phyloP scores from a whole-genome alignment of 2,329 filamentous ascomycete species.

The Trichoderma pleuroti region DNA sequence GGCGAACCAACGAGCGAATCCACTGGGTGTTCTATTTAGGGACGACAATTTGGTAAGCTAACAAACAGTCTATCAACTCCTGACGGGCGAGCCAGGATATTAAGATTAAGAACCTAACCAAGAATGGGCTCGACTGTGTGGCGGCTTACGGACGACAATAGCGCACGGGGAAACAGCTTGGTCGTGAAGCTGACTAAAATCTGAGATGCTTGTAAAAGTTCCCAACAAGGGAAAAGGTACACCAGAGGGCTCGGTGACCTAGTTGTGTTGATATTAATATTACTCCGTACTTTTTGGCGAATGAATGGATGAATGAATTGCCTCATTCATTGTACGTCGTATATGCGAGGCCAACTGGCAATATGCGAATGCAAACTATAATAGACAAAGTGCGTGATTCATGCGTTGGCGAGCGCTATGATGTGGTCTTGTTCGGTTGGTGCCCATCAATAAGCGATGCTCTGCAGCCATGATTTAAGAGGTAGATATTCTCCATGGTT shows the following conservation, averaged over 20 bases:
- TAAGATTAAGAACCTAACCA: neutral
- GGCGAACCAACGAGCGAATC: neutral
- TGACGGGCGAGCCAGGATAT: neutral
- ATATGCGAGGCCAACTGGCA: neutral
- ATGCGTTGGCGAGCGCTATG: neutral
- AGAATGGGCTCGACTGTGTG: neutral
- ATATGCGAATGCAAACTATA: neutral
- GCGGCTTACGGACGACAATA: slow-evolving; percentile 1
- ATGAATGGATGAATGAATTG: neutral
- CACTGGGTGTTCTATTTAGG: neutral
- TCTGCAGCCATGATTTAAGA: neutral
- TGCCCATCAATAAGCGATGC: neutral
- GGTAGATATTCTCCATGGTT: neutral
- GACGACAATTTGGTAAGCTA: neutral
- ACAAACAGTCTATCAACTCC: neutral
- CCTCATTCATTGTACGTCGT: neutral
- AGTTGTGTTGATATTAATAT: neutral
- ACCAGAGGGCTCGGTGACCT: neutral
- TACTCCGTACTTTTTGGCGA: neutral
- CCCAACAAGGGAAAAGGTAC: neutral
- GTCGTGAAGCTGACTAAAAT: neutral
- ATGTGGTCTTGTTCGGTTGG: neutral
- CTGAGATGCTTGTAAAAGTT: neutral
- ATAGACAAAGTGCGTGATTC: neutral
- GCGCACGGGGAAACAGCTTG: neutral